Base-by-base conservation (phyloP, 306 rosid species). In the Vachellia pachyceras region DNA sequence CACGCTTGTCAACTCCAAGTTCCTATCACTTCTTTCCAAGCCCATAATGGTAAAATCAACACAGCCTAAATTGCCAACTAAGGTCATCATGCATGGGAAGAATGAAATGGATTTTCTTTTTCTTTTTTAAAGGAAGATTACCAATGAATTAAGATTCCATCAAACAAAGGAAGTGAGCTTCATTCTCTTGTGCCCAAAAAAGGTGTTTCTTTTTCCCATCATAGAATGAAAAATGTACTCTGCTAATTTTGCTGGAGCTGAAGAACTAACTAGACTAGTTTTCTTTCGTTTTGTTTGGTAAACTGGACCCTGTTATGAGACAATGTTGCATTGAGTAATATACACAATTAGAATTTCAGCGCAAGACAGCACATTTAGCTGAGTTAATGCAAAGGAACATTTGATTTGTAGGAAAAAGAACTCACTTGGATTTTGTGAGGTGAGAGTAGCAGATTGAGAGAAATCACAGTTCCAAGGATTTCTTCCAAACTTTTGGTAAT, bases 391-490 rank as follows among this genome's bases (percentile, higher is more conserved):
- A n/a, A 7, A 4, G 44, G 44, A 39, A 46, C 6, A 70, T 17
- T 29, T 18, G 35, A 23, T 4, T 10, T n/a, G 64, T 50, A 4
- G 65, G 10, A 52, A 9, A 22, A 2, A 39, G 15, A 86, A 74
- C 87, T 90, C 92, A 95, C 97, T 93, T 58, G 99, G 99, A 81
- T 93, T 93, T 71, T 90, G 76, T 49, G 98, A 92, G 10, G 97
- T 87, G 69, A 95, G 82, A 5, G 66, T 83, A 49, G 97, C 99
- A 17, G 97, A 80, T 79, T 95, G 96, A 63, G 98, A 86, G 91
- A 95, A 95, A 84, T 95, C 96, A 80, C 99, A 95, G 82, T 93
- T 90, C 90, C 90, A 84, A n/a, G 87, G 90, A 67, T 84, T 78
- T 73, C 77, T 90, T 15, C 84, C 90, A 76, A 73, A 49, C 3